Percentiles rank a stretch among this genome's conserved stretches.
These are phyloP conservation scores for Atkinsonella hypoxylon DNA, from an alignment of 2,329 filamentous ascomycete genomes.

Conservation along the genomic window DNA sequence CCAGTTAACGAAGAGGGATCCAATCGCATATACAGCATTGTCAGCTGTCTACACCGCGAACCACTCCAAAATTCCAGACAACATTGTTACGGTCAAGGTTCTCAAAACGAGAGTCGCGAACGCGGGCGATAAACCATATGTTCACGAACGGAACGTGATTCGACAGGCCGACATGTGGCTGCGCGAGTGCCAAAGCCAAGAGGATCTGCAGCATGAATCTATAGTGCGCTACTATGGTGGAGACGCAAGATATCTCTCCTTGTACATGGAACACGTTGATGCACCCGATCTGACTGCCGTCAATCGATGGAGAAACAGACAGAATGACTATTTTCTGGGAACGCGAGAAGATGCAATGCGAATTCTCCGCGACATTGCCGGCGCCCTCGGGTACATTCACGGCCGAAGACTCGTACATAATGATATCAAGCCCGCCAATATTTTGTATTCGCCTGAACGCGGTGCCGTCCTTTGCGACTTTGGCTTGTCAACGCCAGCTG, in stretches of 20 bases:
- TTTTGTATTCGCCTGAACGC: constrained; percentile 45
- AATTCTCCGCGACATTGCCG: constrained; percentile 41
- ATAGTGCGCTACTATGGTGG: constrained; percentile 48
- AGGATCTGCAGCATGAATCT: constrained; percentile 41
- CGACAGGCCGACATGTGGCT: constrained; percentile 49
- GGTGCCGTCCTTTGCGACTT: constrained; percentile 51
- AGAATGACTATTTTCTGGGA: constrained; percentile 38
- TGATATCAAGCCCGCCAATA: constrained; percentile 51
- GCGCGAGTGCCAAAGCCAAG: constrained; percentile 44
- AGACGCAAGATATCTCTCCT: constrained; percentile 45
- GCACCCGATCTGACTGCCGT: constrained; percentile 39
- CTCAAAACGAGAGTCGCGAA: constrained; percentile 39
- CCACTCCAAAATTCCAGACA: constrained; percentile 39
- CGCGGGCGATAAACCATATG: constrained; percentile 31
- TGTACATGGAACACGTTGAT: constrained; percentile 51
- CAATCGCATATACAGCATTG: constrained; percentile 42
- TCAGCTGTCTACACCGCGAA: constrained; percentile 45
- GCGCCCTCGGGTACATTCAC: constrained; percentile 45
- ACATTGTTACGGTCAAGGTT: constrained; percentile 48
- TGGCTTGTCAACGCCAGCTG: constrained; percentile 38
- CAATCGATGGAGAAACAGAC: constrained; percentile 35
- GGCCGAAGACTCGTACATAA: constrained; percentile 43
- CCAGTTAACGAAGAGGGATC: constrained; percentile 40
- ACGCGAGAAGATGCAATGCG: constrained; percentile 34
- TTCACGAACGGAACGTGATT: constrained; percentile 43